These are phyloP conservation scores for Hydnum rufescens DNA, from an alignment of 768 basidiomycete species.

Conservation along the genomic window DNA sequence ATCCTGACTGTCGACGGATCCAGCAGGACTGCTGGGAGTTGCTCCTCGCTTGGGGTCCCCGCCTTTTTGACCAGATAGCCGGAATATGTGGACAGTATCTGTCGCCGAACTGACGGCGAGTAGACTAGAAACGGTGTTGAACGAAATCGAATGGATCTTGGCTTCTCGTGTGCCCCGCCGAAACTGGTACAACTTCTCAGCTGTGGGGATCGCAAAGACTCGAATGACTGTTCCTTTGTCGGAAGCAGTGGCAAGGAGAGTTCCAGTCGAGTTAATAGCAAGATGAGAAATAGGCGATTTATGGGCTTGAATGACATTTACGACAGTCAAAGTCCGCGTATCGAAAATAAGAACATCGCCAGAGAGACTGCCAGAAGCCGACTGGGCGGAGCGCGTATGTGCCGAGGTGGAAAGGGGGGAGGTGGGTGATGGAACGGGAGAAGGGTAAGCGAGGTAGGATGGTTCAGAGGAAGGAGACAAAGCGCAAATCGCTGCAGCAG, in stretches of 20 bases:
- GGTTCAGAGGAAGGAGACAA: conserved; percentile 85
- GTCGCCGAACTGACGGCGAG: conserved; percentile 81
- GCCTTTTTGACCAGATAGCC: conserved; percentile 29
- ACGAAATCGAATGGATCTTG: conserved; percentile 65
- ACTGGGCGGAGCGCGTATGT: conserved; percentile 21
- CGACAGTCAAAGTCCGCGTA: conserved; percentile 73
- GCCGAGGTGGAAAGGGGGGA: conserved; percentile 30
- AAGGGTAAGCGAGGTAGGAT: conserved; percentile 91
- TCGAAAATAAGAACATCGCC: conserved; percentile 93
- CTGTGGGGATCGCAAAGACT: conserved; percentile 77
- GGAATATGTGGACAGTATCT: conserved; percentile 94
- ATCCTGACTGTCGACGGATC: conserved; percentile 43
- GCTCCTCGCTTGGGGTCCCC: background rate
- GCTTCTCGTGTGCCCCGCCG: conserved; percentile 75
- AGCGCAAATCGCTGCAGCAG: conserved; percentile 66
- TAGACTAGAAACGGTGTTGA: conserved; percentile 67
- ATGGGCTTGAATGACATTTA: conserved; percentile 95
- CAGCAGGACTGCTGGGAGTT: conserved; percentile 35
- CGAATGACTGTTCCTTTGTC: conserved; percentile 96
- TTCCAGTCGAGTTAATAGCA: conserved; percentile 68
- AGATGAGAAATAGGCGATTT: conserved; percentile 82
- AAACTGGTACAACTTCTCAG: conserved; percentile 92
- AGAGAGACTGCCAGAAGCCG: conserved; percentile 25
- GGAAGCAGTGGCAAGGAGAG: conserved; percentile 78
- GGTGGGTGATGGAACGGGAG: conserved; percentile 71